phyloP scores from a whole-genome alignment of 768 basidiomycete species.

The Pleurotus pulmonarius region DNA sequence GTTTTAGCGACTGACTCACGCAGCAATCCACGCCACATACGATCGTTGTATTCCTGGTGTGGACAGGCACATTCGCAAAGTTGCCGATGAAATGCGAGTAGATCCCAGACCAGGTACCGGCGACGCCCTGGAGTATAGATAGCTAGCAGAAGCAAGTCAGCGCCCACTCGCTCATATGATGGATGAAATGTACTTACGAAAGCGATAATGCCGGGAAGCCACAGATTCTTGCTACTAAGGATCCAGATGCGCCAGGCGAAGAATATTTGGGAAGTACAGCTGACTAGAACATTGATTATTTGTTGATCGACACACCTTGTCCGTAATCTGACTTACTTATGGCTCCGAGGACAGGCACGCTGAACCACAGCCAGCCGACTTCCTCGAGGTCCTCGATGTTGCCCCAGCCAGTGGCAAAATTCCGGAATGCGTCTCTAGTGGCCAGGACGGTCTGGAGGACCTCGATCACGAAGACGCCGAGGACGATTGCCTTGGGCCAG shows the following conservation, averaged over 20 bases:
- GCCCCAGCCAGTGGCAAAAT: conserved; percentile 22
- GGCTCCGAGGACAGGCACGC: conserved; percentile 19
- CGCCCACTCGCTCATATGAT: neutral
- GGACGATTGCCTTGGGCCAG: conserved; percentile 18
- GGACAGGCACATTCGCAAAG: conserved; percentile 7
- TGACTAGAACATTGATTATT: conserved; percentile 9
- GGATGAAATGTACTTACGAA: neutral
- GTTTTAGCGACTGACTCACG: neutral
- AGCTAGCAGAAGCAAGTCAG: conserved; percentile 4
- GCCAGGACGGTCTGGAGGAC: conserved; percentile 18
- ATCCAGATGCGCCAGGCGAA: conserved; percentile 16
- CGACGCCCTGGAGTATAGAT: conserved; percentile 9
- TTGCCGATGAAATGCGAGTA: conserved; percentile 7
- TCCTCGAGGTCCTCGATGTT: conserved; percentile 16
- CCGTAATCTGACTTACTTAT: conserved; percentile 12
- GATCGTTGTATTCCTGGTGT: conserved; percentile 2
- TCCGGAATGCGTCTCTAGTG: conserved; percentile 20
- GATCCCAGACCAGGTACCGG: conserved; percentile 12
- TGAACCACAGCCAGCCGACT: conserved; percentile 20
- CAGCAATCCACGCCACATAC: neutral
- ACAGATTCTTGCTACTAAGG: conserved; percentile 4
- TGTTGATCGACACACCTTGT: neutral
- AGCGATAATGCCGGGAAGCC: conserved; percentile 5
- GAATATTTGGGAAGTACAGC: conserved; percentile 17
- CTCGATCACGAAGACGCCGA: conserved; percentile 13